Percentiles rank a stretch among this genome's conserved stretches.
These are phyloP conservation scores for Ceratobasidium sp. DNA, from an alignment of 1,284 basidiomycete species.

Conservation along the genomic window DNA sequence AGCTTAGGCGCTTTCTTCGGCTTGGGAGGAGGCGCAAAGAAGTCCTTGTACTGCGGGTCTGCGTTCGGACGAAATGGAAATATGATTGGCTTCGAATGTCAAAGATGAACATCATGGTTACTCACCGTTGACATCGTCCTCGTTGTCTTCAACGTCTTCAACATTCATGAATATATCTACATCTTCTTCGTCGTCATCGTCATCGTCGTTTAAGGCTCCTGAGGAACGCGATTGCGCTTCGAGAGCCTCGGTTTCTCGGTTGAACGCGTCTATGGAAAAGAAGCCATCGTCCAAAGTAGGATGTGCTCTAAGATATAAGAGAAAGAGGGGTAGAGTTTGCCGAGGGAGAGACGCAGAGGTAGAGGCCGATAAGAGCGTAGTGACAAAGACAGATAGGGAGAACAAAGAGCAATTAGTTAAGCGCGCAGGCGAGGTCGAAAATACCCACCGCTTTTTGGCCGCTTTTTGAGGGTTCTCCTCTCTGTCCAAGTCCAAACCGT, in stretches of 20 bases:
- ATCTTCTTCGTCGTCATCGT: slow-evolving; percentile 64
- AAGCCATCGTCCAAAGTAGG: slow-evolving; percentile 91
- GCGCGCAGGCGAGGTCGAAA: neutral
- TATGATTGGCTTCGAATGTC: no score
- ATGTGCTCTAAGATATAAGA: slow-evolving; percentile 51
- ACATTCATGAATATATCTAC: slow-evolving; percentile 79
- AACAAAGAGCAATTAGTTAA: neutral
- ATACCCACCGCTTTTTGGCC: slow-evolving; percentile 14
- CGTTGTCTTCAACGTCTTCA: slow-evolving; percentile 57
- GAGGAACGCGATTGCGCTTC: slow-evolving; percentile 74
- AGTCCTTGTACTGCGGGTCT: slow-evolving; percentile 76
- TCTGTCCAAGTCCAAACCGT: slow-evolving; percentile 55
- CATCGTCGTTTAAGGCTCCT: slow-evolving; percentile 64
- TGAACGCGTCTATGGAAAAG: slow-evolving; percentile 91
- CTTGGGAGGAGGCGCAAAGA: slow-evolving; percentile 67
- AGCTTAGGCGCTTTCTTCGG: slow-evolving; percentile 7
- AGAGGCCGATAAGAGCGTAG: neutral
- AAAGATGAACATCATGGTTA: slow-evolving; percentile 12
- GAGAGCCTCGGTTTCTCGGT: slow-evolving; percentile 83
- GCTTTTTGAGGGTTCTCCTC: slow-evolving; percentile 47
- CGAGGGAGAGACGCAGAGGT: neutral
- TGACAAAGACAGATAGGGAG: neutral
- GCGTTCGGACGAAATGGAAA: slow-evolving; percentile 16
- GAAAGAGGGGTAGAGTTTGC: neutral
- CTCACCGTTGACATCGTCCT: slow-evolving; percentile 55